These are phyloP conservation scores for Ceratocystis cubensis DNA, from an alignment of 2,329 filamentous ascomycete genomes.

Conservation along the genomic window DNA sequence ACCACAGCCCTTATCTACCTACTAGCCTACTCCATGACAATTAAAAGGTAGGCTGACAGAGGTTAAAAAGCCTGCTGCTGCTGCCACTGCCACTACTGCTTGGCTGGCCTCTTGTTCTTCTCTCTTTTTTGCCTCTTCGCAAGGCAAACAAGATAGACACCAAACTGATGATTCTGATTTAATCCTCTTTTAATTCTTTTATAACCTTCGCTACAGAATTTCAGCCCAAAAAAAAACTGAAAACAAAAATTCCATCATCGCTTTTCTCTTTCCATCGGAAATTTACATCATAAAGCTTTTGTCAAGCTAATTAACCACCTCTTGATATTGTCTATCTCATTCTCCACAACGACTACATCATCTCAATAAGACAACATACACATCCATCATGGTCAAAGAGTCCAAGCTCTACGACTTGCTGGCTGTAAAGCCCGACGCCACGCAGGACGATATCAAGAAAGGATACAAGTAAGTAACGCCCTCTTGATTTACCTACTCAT, in stretches of 20 bases:
- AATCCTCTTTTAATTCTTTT: not conserved
- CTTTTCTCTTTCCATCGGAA: not conserved
- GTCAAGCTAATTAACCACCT: not conserved
- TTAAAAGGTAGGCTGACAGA: too few species aligned
- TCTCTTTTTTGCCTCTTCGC: not conserved
- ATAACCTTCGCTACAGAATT: not conserved
- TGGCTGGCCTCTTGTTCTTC: too few species aligned
- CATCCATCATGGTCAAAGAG: constrained; percentile 69
- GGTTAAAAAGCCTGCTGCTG: too few species aligned
- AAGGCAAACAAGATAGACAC: not conserved
- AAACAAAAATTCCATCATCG: too few species aligned
- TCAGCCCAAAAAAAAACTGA: not conserved
- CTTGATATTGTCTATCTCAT: constrained; percentile 5
- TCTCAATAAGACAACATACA: constrained; percentile 7
- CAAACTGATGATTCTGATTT: not conserved
- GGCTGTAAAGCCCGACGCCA: constrained; percentile 62
- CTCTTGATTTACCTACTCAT: too few species aligned
- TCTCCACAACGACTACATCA: not conserved
- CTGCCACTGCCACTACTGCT: too few species aligned
- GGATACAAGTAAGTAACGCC: constrained; percentile 58
- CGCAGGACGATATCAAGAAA: constrained; percentile 94
- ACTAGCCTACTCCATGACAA: too few species aligned
- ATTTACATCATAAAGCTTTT: not conserved
- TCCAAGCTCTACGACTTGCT: constrained; percentile 89
- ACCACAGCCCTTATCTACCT: too few species aligned